Evolutionary conservation across 2,329 filamentous ascomycete genomes (phyloP).

Genomic region (Elsinoe perseae): DNA sequence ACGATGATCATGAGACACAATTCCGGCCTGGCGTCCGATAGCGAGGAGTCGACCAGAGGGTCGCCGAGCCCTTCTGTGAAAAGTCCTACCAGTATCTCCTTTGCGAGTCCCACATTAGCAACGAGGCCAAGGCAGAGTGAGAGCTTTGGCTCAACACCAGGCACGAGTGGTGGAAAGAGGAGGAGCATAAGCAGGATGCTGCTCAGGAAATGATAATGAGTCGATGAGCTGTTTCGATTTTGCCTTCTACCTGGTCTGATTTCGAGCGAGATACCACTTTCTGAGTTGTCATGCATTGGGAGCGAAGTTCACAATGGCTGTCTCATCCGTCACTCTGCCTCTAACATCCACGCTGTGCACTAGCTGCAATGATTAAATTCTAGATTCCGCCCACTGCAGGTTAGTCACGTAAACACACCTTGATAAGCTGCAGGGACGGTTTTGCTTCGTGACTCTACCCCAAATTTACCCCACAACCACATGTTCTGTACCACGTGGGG

Average conservation of each 20-base stretch:
- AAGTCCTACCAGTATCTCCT: background rate
- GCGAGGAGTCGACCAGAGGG: background rate
- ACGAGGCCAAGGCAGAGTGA: background rate
- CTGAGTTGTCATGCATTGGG: no score
- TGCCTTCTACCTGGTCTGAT: background rate
- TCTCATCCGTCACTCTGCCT: no score
- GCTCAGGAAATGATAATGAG: background rate
- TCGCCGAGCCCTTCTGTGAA: background rate
- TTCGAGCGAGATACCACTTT: background rate
- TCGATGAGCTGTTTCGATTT: background rate
- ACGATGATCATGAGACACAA: background rate
- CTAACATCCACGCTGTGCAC: no score
- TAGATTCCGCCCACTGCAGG: no score
- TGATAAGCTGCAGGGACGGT: background rate
- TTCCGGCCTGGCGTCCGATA: background rate
- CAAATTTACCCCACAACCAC: constrained; percentile 9
- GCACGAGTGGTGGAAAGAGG: background rate
- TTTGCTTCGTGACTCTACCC: background rate
- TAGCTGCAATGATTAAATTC: no score
- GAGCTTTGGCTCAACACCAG: background rate
- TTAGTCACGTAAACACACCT: background rate
- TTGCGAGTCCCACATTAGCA: background rate
- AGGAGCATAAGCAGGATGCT: background rate
- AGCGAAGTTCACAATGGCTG: no score
- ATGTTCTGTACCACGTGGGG: background rate